phyloP scores from a whole-genome alignment of 192 early-diverging fungal species.

The Entrophospora sp. region DNA sequence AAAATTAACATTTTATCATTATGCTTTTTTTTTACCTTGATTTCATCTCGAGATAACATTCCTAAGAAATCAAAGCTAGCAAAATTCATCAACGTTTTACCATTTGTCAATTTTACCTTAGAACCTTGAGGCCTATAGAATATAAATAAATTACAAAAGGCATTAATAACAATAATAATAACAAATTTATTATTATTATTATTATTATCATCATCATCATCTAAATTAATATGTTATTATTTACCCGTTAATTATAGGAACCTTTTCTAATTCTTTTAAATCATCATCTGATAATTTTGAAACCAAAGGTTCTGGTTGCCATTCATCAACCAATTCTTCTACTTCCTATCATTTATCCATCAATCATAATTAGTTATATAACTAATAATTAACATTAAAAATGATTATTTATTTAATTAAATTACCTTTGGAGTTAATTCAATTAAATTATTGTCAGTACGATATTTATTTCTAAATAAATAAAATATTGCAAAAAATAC shows the following conservation, averaged over 20 bases:
- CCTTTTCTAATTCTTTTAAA: slow-evolving; percentile 65
- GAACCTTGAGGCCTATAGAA: slow-evolving; percentile 38
- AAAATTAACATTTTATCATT: no score
- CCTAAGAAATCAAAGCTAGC: slow-evolving; percentile 85
- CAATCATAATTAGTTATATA: no score
- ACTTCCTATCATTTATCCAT: slow-evolving; percentile 79
- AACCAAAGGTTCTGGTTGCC: slow-evolving; percentile 90
- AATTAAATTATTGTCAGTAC: slow-evolving; percentile 68
- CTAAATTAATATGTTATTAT: not conserved
- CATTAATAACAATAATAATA: no score
- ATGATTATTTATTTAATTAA: no score
- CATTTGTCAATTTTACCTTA: slow-evolving; percentile 52
- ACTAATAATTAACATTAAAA: no score
- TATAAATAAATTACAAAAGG: no score
- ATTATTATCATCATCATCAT: no score
- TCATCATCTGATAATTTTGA: slow-evolving; percentile 61
- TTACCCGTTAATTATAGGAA: slow-evolving; percentile 61
- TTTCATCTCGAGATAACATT: slow-evolving; percentile 58
- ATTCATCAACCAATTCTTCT: slow-evolving; percentile 87
- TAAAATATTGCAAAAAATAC: slow-evolving; percentile 85
- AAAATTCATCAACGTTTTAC: slow-evolving; percentile 66
- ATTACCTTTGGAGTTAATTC: slow-evolving; percentile 72
- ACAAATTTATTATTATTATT: no score
- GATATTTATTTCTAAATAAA: slow-evolving; percentile 72
- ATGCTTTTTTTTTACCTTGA: slow-evolving; percentile 43